A percentile compares a stretch with the other conserved stretches of the same genome.
Conservation (phyloP, 441 rosid genomes). For the Pelargonium australe region DNA sequence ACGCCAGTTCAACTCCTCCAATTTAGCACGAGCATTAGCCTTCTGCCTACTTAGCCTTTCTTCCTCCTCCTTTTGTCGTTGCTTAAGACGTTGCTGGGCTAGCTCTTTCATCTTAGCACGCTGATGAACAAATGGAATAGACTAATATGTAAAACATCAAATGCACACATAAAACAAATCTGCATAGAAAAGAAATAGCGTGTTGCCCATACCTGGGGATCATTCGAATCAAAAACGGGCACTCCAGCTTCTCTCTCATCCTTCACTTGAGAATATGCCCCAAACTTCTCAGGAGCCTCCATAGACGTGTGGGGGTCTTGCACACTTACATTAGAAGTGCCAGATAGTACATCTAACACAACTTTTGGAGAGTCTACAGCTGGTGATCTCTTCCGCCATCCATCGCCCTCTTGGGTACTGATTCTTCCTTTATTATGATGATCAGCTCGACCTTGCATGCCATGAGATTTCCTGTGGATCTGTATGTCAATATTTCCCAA, state of each 20-base stretch:
- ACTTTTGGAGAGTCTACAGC: conserved; percentile 28
- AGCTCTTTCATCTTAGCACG: conserved; percentile 62
- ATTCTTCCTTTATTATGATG: conserved; percentile 51
- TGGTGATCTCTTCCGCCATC: conserved; percentile 41
- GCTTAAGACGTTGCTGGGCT: conserved; percentile 62
- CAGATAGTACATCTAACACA: conserved; percentile 30
- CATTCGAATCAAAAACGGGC: conserved; percentile 37
- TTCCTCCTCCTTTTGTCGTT: conserved; percentile 74
- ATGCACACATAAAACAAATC: conserved; percentile 18
- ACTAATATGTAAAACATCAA: conserved; percentile 9
- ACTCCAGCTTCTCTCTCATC: conserved; percentile 36
- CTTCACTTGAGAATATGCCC: conserved; percentile 32
- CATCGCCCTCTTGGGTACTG: conserved; percentile 37
- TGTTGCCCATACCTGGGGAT: conserved; percentile 47
- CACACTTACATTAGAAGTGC: conserved; percentile 31
- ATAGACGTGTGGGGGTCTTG: conserved; percentile 24
- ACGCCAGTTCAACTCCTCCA: conserved; percentile 76
- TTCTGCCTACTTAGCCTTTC: conserved; percentile 72
- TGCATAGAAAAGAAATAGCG: conserved; percentile 20
- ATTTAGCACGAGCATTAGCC: conserved; percentile 77
- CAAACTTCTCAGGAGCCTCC: conserved; percentile 37
- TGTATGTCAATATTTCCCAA: conserved; percentile 26
- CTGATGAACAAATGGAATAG: conserved; percentile 36
- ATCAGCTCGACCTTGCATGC: conserved; percentile 36
- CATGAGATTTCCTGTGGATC: conserved; percentile 24